Conservation (phyloP, 352 stramenopile species). For the Phytophthora rubi region DNA sequence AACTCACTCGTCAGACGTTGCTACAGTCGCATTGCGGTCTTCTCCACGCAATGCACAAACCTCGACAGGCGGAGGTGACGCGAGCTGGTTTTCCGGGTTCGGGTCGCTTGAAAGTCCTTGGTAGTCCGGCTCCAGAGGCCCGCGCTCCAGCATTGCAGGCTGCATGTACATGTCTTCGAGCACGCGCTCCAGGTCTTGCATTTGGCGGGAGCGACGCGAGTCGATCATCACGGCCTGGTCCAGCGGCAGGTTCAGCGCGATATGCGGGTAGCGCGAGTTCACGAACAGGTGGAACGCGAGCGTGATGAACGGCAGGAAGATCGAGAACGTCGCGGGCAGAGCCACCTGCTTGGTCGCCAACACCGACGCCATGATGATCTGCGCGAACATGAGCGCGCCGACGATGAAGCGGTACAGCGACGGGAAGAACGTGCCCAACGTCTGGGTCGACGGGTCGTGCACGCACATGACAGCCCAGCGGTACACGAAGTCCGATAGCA, state of each 20-base stretch:
- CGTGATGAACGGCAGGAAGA: conserved; percentile 74
- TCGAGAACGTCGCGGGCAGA: conserved; percentile 57
- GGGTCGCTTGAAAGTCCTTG: conserved; percentile 70
- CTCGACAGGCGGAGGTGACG: conserved; percentile 65
- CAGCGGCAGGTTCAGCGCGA: conserved; percentile 73
- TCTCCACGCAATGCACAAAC: conserved; percentile 32
- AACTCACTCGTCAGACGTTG: conserved; percentile 1
- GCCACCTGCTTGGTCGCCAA: conserved; percentile 81
- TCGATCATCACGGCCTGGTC: conserved; percentile 81
- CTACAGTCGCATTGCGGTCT: neutral
- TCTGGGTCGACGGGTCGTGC: conserved; percentile 73
- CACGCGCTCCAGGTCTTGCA: conserved; percentile 59
- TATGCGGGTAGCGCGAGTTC: conserved; percentile 67
- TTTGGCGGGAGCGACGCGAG: conserved; percentile 56
- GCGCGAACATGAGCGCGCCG: conserved; percentile 75
- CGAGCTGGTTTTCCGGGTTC: conserved; percentile 66
- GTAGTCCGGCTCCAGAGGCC: conserved; percentile 79
- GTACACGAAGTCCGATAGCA: conserved; percentile 79
- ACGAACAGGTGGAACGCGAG: conserved; percentile 77
- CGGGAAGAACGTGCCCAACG: conserved; percentile 72
- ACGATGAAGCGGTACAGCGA: conserved; percentile 86
- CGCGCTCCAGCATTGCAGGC: conserved; percentile 67
- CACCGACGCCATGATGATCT: conserved; percentile 79
- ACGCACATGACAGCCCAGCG: conserved; percentile 80
- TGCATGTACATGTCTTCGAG: conserved; percentile 76